Percentiles rank a stretch among this genome's conserved stretches.
Evolutionary conservation across 352 stramenopile genomes (phyloP).

Genomic region (Phytophthora niederhauseri): DNA sequence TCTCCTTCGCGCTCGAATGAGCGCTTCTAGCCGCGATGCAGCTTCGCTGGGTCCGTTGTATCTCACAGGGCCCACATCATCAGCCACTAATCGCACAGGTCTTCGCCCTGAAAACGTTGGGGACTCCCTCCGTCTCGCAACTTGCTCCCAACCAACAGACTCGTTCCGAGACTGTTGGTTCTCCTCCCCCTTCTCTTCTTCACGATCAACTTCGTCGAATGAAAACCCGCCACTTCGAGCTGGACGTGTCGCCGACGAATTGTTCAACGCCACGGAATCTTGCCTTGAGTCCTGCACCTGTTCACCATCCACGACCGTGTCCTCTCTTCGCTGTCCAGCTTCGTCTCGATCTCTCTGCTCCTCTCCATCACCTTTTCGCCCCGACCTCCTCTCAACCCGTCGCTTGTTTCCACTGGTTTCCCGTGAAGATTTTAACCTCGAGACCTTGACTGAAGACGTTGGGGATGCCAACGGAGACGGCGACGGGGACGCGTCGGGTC

Average conservation of each 20-base stretch:
- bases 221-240: slow-evolving; percentile 22
- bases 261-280: slow-evolving; percentile 20
- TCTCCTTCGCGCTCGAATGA: slow-evolving; percentile 32
- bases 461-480: slow-evolving; percentile 19
- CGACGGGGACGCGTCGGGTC: slow-evolving; percentile 5
- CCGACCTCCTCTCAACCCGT: slow-evolving; percentile 6
- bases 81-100: slow-evolving; percentile 25
- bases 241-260: slow-evolving; percentile 21
- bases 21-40: slow-evolving; percentile 21
- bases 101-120: slow-evolving; percentile 24
- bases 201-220: slow-evolving; percentile 23
- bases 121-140: slow-evolving; percentile 20
- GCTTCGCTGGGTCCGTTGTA: slow-evolving; percentile 26
- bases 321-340: slow-evolving; percentile 1
- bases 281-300: slow-evolving; percentile 12
- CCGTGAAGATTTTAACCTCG: slow-evolving; percentile 8
- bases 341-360: neutral
- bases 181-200: slow-evolving; percentile 15
- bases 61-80: slow-evolving; percentile 2
- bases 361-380: neutral
- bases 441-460: slow-evolving; percentile 25
- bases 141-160: neutral
- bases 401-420: slow-evolving; percentile 7
- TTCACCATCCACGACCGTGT: neutral
- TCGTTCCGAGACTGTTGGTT: neutral